These are phyloP conservation scores for Hylodesmum podocarpum DNA, from an alignment of 306 rosid species.

Conservation along the genomic window DNA sequence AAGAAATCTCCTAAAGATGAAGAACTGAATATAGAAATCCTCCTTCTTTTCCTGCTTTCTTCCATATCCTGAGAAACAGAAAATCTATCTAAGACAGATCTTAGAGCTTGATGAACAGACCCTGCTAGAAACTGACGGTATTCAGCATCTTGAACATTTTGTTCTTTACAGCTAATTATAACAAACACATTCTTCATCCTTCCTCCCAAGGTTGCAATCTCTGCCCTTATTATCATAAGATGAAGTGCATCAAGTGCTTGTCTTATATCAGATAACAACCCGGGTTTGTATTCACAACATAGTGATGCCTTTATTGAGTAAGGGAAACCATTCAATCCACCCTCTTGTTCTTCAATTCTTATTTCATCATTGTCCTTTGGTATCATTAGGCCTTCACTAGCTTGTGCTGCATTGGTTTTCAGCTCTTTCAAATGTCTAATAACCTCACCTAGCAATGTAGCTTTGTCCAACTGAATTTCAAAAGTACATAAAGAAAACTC, in stretches of 20 bases:
- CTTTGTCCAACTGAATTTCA: constrained; percentile 66
- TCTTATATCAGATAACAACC: constrained; percentile 54
- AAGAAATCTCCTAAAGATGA: constrained; percentile 47
- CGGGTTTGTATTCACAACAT: constrained; percentile 61
- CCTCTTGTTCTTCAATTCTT: constrained; percentile 60
- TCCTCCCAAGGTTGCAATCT: constrained; percentile 62
- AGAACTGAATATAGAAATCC: constrained; percentile 54
- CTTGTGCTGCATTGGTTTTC: constrained; percentile 46
- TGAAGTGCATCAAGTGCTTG: constrained; percentile 64
- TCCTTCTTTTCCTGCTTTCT: constrained; percentile 50
- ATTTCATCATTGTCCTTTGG: constrained; percentile 68
- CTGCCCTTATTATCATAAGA: constrained; percentile 58
- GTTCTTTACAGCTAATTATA: constrained; percentile 51
- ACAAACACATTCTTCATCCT: constrained; percentile 75
- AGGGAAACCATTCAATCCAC: constrained; percentile 50
- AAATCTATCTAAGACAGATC: constrained; percentile 61
- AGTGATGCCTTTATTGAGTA: constrained; percentile 60
- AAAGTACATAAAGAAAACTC: not conserved
- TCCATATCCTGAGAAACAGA: constrained; percentile 50
- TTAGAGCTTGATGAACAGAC: constrained; percentile 59
- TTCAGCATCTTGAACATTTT: constrained; percentile 37
- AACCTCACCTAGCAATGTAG: constrained; percentile 40
- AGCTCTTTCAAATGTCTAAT: constrained; percentile 50
- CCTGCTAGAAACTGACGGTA: constrained; percentile 46
- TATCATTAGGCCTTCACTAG: constrained; percentile 50